Evolutionary conservation across 352 stramenopile species (phyloP), one percentile per base, ranked within the genome.

Genomic region (Globisporangium alternatum): DNA sequence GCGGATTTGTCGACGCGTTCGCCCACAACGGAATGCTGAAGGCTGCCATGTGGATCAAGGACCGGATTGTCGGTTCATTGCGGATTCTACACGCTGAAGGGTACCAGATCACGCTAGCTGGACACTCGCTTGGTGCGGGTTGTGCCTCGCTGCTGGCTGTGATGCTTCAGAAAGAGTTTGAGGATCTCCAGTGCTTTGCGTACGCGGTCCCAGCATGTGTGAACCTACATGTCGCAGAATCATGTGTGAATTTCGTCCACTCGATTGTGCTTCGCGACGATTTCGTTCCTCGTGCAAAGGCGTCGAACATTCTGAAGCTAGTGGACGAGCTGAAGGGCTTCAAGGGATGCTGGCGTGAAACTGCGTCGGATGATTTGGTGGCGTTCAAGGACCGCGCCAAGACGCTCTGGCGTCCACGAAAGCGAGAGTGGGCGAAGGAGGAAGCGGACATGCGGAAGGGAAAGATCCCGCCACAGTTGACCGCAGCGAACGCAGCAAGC

Each of bases 81-180:
- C 81, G 85, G 21, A 78, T 86, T 45, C 60, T 96, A 0, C 78
- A 94, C 60, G 70, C 77, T 9, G 79, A 91, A 76, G 87, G 87
- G 2, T 96, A 94, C 60, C 76, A 88, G 25, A 87, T 96, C 59
- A 83, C 92, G 0, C 84, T 96, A 48, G 80, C 84, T 1, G 87
- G 87, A 12, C 87, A 96, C 57, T 96, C 87, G 6, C 74, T 96
- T 21, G 87, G 87, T 43, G 87, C 80, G 52, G 87, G 87, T 0
- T 93, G 86, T 64, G 87, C 87, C 5, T 76, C 83, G 12, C 65
- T 96, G 30, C 63, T 96, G 22, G 83, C 87, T 0, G 70, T 96
- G 12, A 96, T 96, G 83, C 78, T 96, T 5, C 85, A 94, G 51
- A 90, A 91, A 58, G 86, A 94, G 64, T 96, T 96, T 44, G 79